Evolutionary conservation across 1,284 basidiomycete species (phyloP).

Genomic region (Chiua sp.): DNA sequence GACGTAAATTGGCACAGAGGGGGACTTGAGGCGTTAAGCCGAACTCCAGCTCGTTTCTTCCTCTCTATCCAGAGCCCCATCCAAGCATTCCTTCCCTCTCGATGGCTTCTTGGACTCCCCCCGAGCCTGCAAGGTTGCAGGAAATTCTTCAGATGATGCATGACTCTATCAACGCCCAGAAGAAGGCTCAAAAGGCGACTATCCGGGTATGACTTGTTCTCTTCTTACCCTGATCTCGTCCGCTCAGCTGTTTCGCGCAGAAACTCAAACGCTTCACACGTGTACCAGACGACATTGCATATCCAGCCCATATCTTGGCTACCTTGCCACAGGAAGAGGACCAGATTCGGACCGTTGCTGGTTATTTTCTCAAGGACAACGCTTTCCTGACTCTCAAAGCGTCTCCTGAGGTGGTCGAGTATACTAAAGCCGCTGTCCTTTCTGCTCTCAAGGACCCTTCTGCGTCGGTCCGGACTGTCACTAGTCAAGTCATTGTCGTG

Average conservation of each 20-base stretch:
- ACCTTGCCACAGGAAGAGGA: constrained; percentile 84
- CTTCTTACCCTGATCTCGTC: constrained; percentile 24
- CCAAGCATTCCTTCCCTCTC: constrained; percentile 25
- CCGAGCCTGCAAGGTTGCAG: constrained; percentile 77
- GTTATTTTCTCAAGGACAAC: constrained; percentile 97
- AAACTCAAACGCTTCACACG: constrained; percentile 90
- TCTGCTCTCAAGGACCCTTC: constrained; percentile 81
- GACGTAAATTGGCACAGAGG: not conserved
- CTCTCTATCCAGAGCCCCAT: constrained; percentile 35
- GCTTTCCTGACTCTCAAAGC: constrained; percentile 73
- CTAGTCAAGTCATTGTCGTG: constrained; percentile 88
- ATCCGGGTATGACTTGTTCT: constrained; percentile 62
- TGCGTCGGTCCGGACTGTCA: constrained; percentile 89
- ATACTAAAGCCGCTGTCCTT: constrained; percentile 85
- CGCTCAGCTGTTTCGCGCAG: constrained; percentile 47
- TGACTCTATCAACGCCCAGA: constrained; percentile 78
- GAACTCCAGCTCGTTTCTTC: not conserved
- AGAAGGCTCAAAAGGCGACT: constrained; percentile 73
- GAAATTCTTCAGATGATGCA: constrained; percentile 87
- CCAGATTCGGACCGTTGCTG: constrained; percentile 93
- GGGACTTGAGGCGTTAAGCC: not conserved
- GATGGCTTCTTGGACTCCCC: constrained; percentile 75
- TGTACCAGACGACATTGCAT: constrained; percentile 94
- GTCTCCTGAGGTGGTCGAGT: constrained; percentile 71
- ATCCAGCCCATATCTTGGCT: constrained; percentile 94